phyloP scores from a whole-genome alignment of 208 protist species.

The Kentomonas sorsogonicus region DNA sequence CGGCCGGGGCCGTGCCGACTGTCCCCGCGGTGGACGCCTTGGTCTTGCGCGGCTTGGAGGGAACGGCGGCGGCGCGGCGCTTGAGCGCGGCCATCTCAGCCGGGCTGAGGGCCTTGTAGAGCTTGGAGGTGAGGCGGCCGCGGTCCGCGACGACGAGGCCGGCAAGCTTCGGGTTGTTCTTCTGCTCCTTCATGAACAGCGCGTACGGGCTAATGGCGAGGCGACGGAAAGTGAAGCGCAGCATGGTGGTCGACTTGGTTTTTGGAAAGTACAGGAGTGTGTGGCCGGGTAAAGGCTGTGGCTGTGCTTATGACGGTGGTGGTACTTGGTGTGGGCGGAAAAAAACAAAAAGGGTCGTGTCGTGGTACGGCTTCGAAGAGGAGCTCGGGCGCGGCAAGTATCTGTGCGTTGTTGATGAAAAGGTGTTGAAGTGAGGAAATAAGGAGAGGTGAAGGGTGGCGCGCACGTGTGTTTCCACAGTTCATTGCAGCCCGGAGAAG shows the following conservation, averaged over 20 bases:
- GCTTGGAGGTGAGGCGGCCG: slow-evolving; percentile 66
- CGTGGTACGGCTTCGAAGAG: neutral
- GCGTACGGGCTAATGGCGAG: slow-evolving; percentile 72
- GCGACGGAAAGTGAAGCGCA: slow-evolving; percentile 50
- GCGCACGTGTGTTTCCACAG: too few species aligned
- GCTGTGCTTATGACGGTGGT: too few species aligned
- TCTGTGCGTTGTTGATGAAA: too few species aligned
- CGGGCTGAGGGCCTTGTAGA: slow-evolving; percentile 67
- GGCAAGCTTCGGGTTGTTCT: slow-evolving; percentile 74
- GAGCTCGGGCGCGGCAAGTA: slow-evolving; percentile 8
- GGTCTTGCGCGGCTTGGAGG: slow-evolving; percentile 22
- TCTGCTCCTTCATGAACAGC: slow-evolving; percentile 86
- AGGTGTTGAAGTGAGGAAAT: too few species aligned
- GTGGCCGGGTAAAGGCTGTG: too few species aligned
- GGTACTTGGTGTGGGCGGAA: too few species aligned
- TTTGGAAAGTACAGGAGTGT: too few species aligned
- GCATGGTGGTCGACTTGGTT: slow-evolving; percentile 25
- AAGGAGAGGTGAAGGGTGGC: too few species aligned
- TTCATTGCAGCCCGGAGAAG: too few species aligned
- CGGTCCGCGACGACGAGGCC: slow-evolving; percentile 65
- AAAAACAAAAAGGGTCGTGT: too few species aligned
- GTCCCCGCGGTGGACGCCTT: slow-evolving; percentile 14
- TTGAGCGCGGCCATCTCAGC: slow-evolving; percentile 43
- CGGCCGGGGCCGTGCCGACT: too few species aligned
- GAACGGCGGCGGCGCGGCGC: slow-evolving; percentile 51